These are phyloP conservation scores for Aspergillus puulaauensis DNA, from an alignment of 2,329 filamentous ascomycete genomes.

Conservation along the genomic window DNA sequence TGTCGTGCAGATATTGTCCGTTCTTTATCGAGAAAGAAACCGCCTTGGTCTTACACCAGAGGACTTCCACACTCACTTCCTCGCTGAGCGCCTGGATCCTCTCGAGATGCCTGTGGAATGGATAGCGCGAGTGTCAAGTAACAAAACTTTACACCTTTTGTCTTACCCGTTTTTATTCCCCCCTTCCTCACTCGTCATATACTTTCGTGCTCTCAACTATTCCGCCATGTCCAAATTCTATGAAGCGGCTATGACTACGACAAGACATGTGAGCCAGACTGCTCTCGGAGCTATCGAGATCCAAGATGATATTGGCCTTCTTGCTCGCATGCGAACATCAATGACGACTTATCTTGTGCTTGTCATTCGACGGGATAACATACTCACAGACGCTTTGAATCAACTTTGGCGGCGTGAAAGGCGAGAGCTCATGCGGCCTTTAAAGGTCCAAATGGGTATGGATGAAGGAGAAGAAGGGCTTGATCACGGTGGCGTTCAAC, in stretches of 20 bases:
- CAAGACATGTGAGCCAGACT: constrained; percentile 47
- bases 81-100: constrained; percentile 73
- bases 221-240: constrained; percentile 79
- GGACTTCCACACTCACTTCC: constrained; percentile 72
- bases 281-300: constrained; percentile 43
- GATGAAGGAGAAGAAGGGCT: constrained; percentile 82
- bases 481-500: constrained; percentile 92
- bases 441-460: constrained; percentile 85
- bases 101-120: constrained; percentile 73
- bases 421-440: constrained; percentile 75
- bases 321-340: constrained; percentile 64
- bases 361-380: constrained; percentile 64
- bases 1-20: constrained; percentile 70
- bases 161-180: constrained; percentile 80
- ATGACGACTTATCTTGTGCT: constrained; percentile 71
- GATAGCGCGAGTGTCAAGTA: constrained; percentile 61
- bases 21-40: constrained; percentile 70
- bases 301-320: constrained; percentile 61
- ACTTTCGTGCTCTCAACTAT: constrained; percentile 87
- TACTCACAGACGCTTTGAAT: constrained; percentile 74
- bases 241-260: constrained; percentile 60
- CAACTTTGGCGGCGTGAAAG: constrained; percentile 86
- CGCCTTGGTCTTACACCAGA: constrained; percentile 65
- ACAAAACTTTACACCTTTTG: constrained; percentile 70
- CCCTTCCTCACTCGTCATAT: constrained; percentile 69